These are phyloP conservation scores for Coemansia sp. DNA, from an alignment of 371 early-diverging fungal genomes.

Conservation along the genomic window DNA sequence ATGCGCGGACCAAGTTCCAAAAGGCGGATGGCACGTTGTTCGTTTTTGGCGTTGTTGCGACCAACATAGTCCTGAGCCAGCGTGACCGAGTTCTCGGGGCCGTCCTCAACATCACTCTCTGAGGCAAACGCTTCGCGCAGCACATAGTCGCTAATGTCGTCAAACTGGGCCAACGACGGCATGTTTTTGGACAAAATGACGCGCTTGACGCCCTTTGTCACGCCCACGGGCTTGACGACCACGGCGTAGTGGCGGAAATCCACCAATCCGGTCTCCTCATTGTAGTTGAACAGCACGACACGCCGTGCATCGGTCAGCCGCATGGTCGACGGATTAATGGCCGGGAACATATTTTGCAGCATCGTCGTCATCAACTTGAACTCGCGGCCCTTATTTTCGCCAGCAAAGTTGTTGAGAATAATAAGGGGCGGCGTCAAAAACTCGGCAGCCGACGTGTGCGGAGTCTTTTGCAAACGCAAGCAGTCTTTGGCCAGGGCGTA, in stretches of 20 bases:
- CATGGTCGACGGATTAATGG: conserved; percentile 93
- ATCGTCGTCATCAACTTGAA: conserved; percentile 89
- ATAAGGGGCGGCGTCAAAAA: conserved; percentile 80
- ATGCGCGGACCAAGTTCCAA: conserved; percentile 93
- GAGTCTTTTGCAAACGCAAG: conserved; percentile 69
- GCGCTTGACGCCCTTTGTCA: conserved; percentile 87
- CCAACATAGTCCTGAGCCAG: conserved; percentile 80
- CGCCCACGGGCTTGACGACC: conserved; percentile 81
- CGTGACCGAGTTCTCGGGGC: conserved; percentile 73
- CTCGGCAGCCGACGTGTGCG: conserved; percentile 78
- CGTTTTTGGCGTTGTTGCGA: conserved; percentile 69
- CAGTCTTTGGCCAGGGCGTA: conserved; percentile 89
- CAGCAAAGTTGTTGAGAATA: conserved; percentile 87
- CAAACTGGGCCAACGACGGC: conserved; percentile 75
- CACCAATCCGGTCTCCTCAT: conserved; percentile 76
- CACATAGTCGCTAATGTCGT: conserved; percentile 92
- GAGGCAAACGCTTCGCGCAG: conserved; percentile 81
- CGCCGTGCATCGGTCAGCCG: conserved; percentile 84
- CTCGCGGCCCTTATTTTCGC: conserved; percentile 67
- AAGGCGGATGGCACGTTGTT: conserved; percentile 83
- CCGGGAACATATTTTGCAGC: conserved; percentile 95
- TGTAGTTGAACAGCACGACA: conserved; percentile 88
- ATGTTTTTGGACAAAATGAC: conserved; percentile 68
- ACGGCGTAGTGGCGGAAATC: conserved; percentile 93
- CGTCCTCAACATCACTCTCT: conserved; percentile 93